A percentile compares a stretch with the other conserved stretches of the same genome.
Evolutionary conservation across 371 early-diverging fungal species (phyloP).

Genomic region (Mucor piriformis): DNA sequence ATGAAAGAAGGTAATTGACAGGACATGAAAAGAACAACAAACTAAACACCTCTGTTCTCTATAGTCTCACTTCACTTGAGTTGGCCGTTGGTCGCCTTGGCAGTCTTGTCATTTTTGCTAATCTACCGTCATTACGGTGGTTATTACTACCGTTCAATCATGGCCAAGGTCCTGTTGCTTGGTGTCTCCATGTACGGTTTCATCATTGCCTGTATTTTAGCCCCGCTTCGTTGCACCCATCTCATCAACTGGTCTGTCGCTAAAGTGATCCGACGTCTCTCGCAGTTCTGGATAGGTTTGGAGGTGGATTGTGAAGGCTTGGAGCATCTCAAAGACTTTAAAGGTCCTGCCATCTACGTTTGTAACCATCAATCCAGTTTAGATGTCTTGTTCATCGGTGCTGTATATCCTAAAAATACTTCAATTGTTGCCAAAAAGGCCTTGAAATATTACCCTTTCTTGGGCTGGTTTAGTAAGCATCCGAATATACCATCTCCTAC

Average conservation of each 20-base stretch:
- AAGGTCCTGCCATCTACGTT: constrained; percentile 69
- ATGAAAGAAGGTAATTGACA: constrained; percentile 11
- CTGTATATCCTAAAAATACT: constrained; percentile 72
- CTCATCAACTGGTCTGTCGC: constrained; percentile 68
- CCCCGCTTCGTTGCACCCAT: constrained; percentile 47
- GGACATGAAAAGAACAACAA: neutral
- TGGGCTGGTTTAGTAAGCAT: constrained; percentile 90
- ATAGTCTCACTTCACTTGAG: neutral
- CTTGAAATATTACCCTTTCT: constrained; percentile 81
- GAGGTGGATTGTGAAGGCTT: constrained; percentile 62
- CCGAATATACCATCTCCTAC: too few relatives aligned
- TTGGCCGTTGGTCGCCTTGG: constrained; percentile 2
- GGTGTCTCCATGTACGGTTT: constrained; percentile 50
- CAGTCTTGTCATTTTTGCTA: constrained; percentile 1
- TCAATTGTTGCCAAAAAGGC: constrained; percentile 83
- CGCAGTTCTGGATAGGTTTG: constrained; percentile 59
- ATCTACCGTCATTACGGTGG: constrained; percentile 24
- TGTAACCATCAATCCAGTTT: constrained; percentile 90
- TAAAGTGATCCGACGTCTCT: constrained; percentile 53
- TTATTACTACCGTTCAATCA: constrained; percentile 35
- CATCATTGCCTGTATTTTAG: constrained; percentile 45
- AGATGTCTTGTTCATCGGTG: constrained; percentile 77
- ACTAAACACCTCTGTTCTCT: too few relatives aligned
- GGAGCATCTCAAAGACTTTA: constrained; percentile 53
- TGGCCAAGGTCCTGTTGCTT: constrained; percentile 27